phyloP scores from a whole-genome alignment of 768 basidiomycete genomes.

The Podaxis sp. region DNA sequence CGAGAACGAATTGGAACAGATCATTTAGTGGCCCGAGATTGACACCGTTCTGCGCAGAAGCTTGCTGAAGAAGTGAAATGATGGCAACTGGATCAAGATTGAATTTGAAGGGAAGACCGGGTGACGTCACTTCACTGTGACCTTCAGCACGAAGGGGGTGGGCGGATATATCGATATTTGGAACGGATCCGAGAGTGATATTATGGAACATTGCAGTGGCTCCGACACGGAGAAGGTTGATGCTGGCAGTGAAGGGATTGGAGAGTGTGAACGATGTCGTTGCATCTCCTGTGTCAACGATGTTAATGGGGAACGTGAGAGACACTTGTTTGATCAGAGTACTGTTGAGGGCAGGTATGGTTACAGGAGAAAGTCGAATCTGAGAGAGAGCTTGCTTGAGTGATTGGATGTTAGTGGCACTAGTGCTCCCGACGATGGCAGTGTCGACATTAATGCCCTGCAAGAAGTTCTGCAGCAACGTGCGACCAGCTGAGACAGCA shows the following conservation, averaged over 20 bases:
- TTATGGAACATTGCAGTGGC: slow-evolving; percentile 53
- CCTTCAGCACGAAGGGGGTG: slow-evolving; percentile 57
- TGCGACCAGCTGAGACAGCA: slow-evolving; percentile 48
- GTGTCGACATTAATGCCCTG: slow-evolving; percentile 55
- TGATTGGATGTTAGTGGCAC: slow-evolving; percentile 57
- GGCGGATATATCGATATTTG: slow-evolving; percentile 48
- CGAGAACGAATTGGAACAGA: slow-evolving; percentile 49
- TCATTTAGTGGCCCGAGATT: slow-evolving; percentile 55
- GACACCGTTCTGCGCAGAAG: slow-evolving; percentile 50
- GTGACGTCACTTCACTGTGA: slow-evolving; percentile 54
- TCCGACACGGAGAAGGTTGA: slow-evolving; percentile 53
- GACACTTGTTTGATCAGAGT: slow-evolving; percentile 55
- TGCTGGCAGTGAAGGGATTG: slow-evolving; percentile 71
- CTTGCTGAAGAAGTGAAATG: slow-evolving; percentile 47
- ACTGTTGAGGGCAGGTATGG: slow-evolving; percentile 59
- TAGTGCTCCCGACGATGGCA: slow-evolving; percentile 48
- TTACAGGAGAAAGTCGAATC: slow-evolving; percentile 55
- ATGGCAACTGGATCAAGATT: slow-evolving; percentile 62
- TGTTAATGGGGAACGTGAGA: slow-evolving; percentile 57
- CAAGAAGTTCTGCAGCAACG: slow-evolving; percentile 63
- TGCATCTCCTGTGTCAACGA: slow-evolving; percentile 57
- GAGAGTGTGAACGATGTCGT: slow-evolving; percentile 51
- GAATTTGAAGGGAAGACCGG: slow-evolving; percentile 53
- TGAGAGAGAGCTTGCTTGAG: slow-evolving; percentile 56
- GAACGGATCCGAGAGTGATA: slow-evolving; percentile 54